phyloP scores from a whole-genome alignment of 164 flowering plant species.

The Vitis labrusca region DNA sequence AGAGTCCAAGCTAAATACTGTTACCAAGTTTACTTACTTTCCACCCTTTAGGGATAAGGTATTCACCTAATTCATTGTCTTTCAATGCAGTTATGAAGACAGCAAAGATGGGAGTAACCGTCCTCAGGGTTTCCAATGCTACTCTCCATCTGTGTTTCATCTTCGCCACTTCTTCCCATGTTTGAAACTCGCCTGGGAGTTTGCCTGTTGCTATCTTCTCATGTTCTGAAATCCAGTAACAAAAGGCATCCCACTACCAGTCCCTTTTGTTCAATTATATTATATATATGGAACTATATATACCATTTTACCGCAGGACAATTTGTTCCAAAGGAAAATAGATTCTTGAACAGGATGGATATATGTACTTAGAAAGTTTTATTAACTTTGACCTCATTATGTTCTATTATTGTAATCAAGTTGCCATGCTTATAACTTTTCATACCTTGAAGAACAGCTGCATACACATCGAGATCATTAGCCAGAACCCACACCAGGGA shows the following conservation, averaged over 20 bases:
- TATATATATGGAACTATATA: not conserved
- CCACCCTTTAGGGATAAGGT: slow-evolving; percentile 72
- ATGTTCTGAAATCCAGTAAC: slow-evolving; percentile 25
- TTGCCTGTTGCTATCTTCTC: slow-evolving; percentile 31
- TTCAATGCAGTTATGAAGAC: slow-evolving; percentile 49
- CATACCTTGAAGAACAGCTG: slow-evolving; percentile 35
- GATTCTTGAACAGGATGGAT: no score
- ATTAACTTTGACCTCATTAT: no score
- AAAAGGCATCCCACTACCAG: not conserved
- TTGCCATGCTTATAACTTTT: no score
- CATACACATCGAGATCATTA: slow-evolving; percentile 34
- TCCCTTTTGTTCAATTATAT: no score
- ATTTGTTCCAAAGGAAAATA: no score
- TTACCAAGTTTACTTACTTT: no score
- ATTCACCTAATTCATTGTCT: slow-evolving; percentile 53
- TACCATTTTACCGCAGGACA: no score
- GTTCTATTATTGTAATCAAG: no score
- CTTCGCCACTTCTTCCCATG: slow-evolving; percentile 68
- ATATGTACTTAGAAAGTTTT: no score
- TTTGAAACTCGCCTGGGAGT: slow-evolving; percentile 35
- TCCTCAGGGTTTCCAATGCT: slow-evolving; percentile 51
- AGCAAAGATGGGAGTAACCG: slow-evolving; percentile 51
- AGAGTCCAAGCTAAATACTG: no score
- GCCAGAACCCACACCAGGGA: slow-evolving; percentile 45
- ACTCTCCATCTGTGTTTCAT: slow-evolving; percentile 84